Evolutionary conservation across 495 filamentous ascomycete genomes (phyloP).

Genomic region (Talaromyces adpressus): DNA sequence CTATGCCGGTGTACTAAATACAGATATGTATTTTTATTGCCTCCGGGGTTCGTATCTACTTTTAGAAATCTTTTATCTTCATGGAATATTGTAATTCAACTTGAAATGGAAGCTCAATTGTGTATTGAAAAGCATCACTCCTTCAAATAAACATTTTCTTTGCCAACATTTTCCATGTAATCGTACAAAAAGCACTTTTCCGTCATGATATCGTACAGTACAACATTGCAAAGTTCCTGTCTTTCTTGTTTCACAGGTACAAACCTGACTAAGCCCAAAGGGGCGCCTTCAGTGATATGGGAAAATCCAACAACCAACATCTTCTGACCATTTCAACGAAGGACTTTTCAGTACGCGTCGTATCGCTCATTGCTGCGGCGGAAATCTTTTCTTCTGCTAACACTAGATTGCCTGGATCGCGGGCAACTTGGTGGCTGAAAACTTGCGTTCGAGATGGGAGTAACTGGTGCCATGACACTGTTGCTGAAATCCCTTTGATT

Average conservation of each 20-base stretch:
- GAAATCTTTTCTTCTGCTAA: no score
- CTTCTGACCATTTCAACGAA: no score
- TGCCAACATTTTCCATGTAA: not conserved
- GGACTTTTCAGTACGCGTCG: no score
- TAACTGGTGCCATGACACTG: not conserved
- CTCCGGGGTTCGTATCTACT: no score
- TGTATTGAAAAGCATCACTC: not conserved
- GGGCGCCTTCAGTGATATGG: not conserved
- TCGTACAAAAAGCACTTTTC: not conserved
- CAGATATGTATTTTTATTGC: no score
- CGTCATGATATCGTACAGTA: not conserved
- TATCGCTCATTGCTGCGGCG: no score
- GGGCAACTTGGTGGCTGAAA: not conserved
- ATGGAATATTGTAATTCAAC: not conserved
- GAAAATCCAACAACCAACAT: no score
- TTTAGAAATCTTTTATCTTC: no score
- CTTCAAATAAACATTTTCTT: not conserved
- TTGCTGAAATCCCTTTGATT: not conserved
- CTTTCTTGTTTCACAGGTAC: not conserved
- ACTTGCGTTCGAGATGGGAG: not conserved
- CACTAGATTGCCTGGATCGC: slow-evolving; percentile 7
- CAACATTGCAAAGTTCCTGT: not conserved
- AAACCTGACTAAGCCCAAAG: not conserved
- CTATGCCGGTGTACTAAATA: not conserved
- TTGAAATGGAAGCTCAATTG: not conserved